phyloP scores from a whole-genome alignment of 2,329 filamentous ascomycete species.

The Cordyceps tenuipes region DNA sequence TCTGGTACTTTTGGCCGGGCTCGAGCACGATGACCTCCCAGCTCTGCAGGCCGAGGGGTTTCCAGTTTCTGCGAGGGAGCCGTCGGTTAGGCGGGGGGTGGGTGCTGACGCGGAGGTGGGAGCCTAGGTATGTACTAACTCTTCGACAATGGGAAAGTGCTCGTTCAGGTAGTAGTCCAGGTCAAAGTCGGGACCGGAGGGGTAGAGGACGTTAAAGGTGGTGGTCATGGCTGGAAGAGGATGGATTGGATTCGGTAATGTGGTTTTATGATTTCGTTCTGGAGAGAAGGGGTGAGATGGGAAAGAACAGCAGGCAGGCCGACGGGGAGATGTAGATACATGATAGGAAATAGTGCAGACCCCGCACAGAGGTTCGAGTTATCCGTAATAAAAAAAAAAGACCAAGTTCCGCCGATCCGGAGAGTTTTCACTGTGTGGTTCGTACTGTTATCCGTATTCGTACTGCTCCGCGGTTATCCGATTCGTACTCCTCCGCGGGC shows the following conservation, averaged over 20 bases:
- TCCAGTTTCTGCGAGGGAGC: conserved; percentile 13
- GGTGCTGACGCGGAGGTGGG: too few species aligned
- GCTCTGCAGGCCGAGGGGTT: conserved; percentile 5
- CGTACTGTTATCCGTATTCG: too few species aligned
- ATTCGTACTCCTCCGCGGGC: not conserved
- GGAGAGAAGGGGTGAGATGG: not conserved
- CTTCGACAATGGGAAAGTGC: conserved; percentile 37
- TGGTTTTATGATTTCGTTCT: not conserved
- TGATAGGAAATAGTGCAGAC: too few species aligned
- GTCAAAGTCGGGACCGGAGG: conserved; percentile 35
- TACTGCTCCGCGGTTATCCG: too few species aligned
- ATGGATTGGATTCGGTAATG: not conserved
- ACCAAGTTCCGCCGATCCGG: not conserved
- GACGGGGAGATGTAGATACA: too few species aligned
- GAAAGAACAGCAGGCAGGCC: not conserved
- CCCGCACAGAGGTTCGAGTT: too few species aligned
- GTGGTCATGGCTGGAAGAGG: not conserved
- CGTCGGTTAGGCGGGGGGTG: too few species aligned
- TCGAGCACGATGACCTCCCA: conserved; percentile 17
- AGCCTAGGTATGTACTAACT: conserved; percentile 13
- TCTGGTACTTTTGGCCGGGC: conserved; percentile 10
- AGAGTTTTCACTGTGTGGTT: too few species aligned
- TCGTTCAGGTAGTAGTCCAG: conserved; percentile 38
- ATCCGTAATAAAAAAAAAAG: not conserved
- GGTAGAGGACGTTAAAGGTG: conserved; percentile 30